A percentile compares a stretch with the other conserved stretches of the same genome.
Conservation (phyloP, 495 filamentous ascomycete species). For the Talaromyces liani region DNA sequence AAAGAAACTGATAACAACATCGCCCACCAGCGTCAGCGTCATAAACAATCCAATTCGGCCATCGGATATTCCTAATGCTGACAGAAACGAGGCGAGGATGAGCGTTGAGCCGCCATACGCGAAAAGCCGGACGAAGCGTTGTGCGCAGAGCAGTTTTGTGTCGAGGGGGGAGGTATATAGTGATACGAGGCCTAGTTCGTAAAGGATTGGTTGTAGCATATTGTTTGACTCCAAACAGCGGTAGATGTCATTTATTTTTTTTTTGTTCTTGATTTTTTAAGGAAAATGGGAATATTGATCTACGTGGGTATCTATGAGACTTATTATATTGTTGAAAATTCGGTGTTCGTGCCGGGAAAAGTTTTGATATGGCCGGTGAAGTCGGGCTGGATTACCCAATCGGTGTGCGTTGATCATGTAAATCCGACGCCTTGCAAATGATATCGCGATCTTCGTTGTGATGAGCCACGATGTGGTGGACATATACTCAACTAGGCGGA, state of each 20-base stretch:
- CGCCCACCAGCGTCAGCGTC: constrained; percentile 75
- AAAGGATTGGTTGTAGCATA: constrained; percentile 10
- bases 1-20: constrained; percentile 67
- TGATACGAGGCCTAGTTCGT: constrained; percentile 32
- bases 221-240: not conserved
- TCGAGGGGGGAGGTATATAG: constrained; percentile 44
- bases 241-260: not conserved
- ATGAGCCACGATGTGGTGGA: too few species aligned
- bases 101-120: constrained; percentile 72
- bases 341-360: not conserved
- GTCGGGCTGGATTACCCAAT: not conserved
- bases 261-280: not conserved
- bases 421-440: not conserved
- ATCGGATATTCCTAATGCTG: constrained; percentile 56
- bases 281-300: not conserved
- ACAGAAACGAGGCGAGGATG: constrained; percentile 66
- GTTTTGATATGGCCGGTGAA: not conserved
- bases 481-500: too few species aligned
- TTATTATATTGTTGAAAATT: not conserved
- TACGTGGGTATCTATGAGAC: not conserved
- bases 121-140: constrained; percentile 70
- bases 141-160: constrained; percentile 64
- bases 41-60: constrained; percentile 81
- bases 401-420: not conserved
- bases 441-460: not conserved